Base-by-base conservation (phyloP, 306 rosid genomes). In the Spatholobus suberectus region DNA sequence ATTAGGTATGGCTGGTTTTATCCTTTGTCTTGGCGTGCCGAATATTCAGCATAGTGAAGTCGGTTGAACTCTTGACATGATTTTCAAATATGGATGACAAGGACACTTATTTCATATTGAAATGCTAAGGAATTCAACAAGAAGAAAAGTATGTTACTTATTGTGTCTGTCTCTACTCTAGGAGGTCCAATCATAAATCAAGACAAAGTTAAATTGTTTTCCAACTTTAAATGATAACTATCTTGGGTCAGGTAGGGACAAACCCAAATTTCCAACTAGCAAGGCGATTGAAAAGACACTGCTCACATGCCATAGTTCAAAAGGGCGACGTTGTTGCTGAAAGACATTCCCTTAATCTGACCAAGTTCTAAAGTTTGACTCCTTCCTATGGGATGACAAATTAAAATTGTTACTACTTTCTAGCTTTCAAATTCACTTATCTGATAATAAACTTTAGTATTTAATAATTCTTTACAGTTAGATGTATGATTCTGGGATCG, bases 1-100 rank as follows among this genome's bases (percentile, higher is more conserved):
- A 14, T 78, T 11, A 78, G 80, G 83, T 62, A 17, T 78, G 68
- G 79, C 43, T 62, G 17, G 70, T 78, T 63, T 84, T 51, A 73
- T 78, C 12, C 17, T 40, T 52, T 73, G 81, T 62, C 81, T 78
- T 52, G 55, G 76, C 73, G 41, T 70, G 49, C 76, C 37, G 76
- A 72, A 73, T 52, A 66, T 61, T 77, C 69, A 47, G 49, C 29
- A 70, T 1, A 23, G 21, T 46, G 4, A 17, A 35, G 74, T 61
- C 51, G 12, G n/a, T 62, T 70, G 47, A 26, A 38, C 40, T 58
- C 14, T 41, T n/a, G 17, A 49, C 51, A 78, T 40, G 65, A 65
- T 84, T 78, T 78, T 68, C 76, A 78, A 63, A 71, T 46, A 54
- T 26, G 21, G 27, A 71, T 79, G 66, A 34, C 10, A 5, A 15